phyloP scores from a whole-genome alignment of 768 basidiomycete species.

The Zangia roseola region DNA sequence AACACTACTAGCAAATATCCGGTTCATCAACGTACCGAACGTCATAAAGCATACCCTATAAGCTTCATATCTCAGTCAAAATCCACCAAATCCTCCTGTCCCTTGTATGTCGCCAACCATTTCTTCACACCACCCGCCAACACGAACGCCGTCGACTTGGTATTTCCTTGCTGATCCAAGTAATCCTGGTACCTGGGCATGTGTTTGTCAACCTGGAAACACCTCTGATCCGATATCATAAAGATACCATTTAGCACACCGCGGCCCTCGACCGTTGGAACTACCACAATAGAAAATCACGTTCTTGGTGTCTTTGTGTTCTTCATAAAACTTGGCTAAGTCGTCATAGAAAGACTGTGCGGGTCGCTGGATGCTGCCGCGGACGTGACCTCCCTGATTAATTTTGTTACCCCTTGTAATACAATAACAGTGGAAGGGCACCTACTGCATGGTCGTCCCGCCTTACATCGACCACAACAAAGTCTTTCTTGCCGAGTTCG shows the following conservation, averaged over 20 bases:
- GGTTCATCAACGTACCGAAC: too few species aligned
- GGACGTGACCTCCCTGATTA: slow-evolving; percentile 51
- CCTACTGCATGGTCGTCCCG: slow-evolving; percentile 46
- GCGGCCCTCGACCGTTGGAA: slow-evolving; percentile 50
- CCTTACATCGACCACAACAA: slow-evolving; percentile 52
- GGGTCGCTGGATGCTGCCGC: slow-evolving; percentile 46
- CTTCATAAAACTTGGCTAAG: slow-evolving; percentile 40
- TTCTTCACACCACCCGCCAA: slow-evolving; percentile 44
- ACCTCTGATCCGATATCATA: not conserved
- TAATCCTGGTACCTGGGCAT: slow-evolving; percentile 54
- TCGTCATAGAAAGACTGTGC: slow-evolving; percentile 53
- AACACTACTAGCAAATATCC: too few species aligned
- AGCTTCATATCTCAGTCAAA: slow-evolving; percentile 15
- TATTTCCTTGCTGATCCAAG: slow-evolving; percentile 32
- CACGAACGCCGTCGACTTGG: slow-evolving; percentile 39
- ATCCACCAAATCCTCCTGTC: slow-evolving; percentile 26
- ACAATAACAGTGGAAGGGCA: too few species aligned
- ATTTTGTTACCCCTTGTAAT: not conserved
- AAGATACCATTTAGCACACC: slow-evolving; percentile 54
- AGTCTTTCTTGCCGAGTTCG: slow-evolving; percentile 17
- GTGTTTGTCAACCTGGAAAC: not conserved
- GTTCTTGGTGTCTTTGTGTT: slow-evolving; percentile 36
- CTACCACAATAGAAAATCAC: slow-evolving; percentile 59
- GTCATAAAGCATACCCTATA: too few species aligned
- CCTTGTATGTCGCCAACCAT: slow-evolving; percentile 38